Base-by-base conservation (phyloP, 2,329 filamentous ascomycete species). In the Lachnellula subtilissima region DNA sequence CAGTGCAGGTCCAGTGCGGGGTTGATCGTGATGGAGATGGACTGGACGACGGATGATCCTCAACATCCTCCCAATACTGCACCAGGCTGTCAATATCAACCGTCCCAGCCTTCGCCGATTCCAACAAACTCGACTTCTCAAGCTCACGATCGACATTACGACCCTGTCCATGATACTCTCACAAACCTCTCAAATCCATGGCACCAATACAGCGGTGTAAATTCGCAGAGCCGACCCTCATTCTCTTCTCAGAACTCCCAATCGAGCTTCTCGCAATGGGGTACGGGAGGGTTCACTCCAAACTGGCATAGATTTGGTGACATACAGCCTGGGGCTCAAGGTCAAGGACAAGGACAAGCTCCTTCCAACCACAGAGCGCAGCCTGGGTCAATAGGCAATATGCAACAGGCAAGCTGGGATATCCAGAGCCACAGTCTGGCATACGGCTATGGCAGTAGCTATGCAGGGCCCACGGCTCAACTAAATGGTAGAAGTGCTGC, bases 31-130 rank as follows among this genome's bases (percentile, higher is more conserved):
- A 65, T 66, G 63, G 49, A 53, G 15, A 67, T 67, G 64, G 63
- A 67, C 48, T 63, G 60, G 48, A 58, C 60, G 6, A 66, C 65
- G 60, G 60, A 64, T 51, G 59, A 63, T 17, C 35, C 50, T 8
- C 53, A 56, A 14, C 19, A 45, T 3, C 37, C 43, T n/a, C 48
- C 40, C 12, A 56, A 57, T 50, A 37, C 51, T 48, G 45, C 56
- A 46, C 47, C 53, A 32, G 56, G 50, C 36, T 55, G 61, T 32
- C 63, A 60, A 28, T 65, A 64, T 47, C 61, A 60, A 22, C 60
- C 60, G 11, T 49, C 55, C 15, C 54, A 61, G 7, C 43, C n/a
- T 11, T 23, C 53, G 8, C 23, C 55, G 14, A 55, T 46, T 25
- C 28, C 54, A 35, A 54, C 50, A 47, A n/a, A 36, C n/a, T 58